Conservation (phyloP, 306 rosid genomes). For the Fragaria nilgerrensis region DNA sequence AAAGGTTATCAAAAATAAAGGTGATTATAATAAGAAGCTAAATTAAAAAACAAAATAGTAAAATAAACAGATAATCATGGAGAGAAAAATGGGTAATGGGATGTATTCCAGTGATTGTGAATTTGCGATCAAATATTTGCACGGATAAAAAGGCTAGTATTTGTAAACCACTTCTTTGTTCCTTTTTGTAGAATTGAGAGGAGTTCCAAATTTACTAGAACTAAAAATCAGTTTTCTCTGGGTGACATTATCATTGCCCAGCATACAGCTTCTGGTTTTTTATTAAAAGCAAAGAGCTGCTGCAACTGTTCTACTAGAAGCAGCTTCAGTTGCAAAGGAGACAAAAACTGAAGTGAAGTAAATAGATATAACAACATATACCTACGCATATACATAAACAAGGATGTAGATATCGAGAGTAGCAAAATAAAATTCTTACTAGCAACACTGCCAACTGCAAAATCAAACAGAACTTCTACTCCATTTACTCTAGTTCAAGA, state of each 20-base stretch:
- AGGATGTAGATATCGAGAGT: neutral
- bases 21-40: too few relatives aligned
- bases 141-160: too few relatives aligned
- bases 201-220: too few relatives aligned
- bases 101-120: too few relatives aligned
- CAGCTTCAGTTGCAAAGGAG: neutral
- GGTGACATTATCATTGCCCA: neutral
- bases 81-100: too few relatives aligned
- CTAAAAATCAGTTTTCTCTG: too few relatives aligned
- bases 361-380: neutral
- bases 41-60: too few relatives aligned
- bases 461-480: neutral
- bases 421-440: neutral
- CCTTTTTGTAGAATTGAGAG: neutral
- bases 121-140: too few relatives aligned
- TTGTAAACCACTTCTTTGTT: neutral
- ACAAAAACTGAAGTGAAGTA: neutral
- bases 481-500: neutral
- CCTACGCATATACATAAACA: neutral
- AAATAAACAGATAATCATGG: too few relatives aligned
- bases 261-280: neutral
- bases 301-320: neutral
- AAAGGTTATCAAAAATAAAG: too few relatives aligned
- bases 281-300: neutral
- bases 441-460: constrained; percentile 1